Evolutionary conservation across 208 protist genomes (phyloP), one percentile per base, ranked within the genome.

Genomic region (Histomonas meleagridis): DNA sequence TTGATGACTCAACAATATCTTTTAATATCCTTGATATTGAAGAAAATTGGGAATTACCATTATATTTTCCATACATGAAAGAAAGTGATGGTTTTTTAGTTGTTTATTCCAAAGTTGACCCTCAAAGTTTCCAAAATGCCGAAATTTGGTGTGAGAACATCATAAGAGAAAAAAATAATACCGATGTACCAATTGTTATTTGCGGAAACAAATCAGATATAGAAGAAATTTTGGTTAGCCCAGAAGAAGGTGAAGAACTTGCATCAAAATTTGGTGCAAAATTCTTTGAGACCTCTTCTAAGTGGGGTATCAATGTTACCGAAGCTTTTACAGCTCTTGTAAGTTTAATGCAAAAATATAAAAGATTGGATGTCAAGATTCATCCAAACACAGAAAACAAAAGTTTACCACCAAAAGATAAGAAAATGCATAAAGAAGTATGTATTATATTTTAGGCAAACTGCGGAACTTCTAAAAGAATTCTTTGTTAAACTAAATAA

Each of bases 191-290:
- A 70, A n/a, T 57, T 62, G 93, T 94, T n/a, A 78, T 94, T 43
- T 86, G 94, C n/a, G 95, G 94, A 38, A 96, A 96, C 93, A 96
- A 96, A 90, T 92, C 91, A 28, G 95, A 96, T 93, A 76, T 96
- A 9, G 92, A 93, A 62, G 86, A 92, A 21, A 92, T 93, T 26
- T 69, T 92, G 46, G 95, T 96, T 23, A 72, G 90, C 21, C 92
- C 91, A 18, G 90, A 91, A 26, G 93, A 96, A 78, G 95, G 95
- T 69, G 92, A 94, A 35, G 92, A 95, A n/a, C 92, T 96, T 35
- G 94, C 94, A 48, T 92, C 18, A 0, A 91, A 90, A 40, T 91
- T 92, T 26, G 92, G 92, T 62, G 91, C 51, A 62, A 94, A 91
- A 55, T 95, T 94, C 65, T 92, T 95, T 43, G 94, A 95, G 60